Percentiles rank a stretch among this genome's conserved stretches.
phyloP scores from a whole-genome alignment of 352 stramenopile genomes.

The Phytopythium mirpurense region DNA sequence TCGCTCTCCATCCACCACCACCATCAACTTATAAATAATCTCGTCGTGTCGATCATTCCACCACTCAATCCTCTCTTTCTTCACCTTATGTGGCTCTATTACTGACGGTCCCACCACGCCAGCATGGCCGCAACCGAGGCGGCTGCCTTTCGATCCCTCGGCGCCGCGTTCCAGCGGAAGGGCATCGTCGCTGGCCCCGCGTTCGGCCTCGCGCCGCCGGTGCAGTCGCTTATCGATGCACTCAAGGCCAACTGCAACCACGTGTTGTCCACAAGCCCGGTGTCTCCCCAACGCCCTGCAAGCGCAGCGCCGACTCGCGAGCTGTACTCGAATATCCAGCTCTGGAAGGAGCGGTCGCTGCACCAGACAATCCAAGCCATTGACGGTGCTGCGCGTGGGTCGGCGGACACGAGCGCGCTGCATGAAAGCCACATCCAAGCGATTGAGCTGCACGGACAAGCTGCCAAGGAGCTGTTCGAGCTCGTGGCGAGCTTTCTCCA shows the following conservation, averaged over 20 bases:
- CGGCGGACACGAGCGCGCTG: background rate
- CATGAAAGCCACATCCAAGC: slow-evolving; percentile 44
- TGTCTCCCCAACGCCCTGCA: background rate
- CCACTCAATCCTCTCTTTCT: no score
- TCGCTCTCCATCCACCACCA: background rate
- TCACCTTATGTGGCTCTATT: background rate
- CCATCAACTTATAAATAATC: background rate
- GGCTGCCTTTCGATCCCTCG: background rate
- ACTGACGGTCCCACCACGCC: no score
- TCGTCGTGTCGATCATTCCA: no score
- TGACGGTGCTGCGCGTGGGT: slow-evolving; percentile 11
- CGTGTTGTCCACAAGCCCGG: background rate
- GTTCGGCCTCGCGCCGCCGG: background rate
- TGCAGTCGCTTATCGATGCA: slow-evolving; percentile 2
- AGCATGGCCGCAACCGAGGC: background rate
- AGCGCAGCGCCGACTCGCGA: slow-evolving; percentile 1
- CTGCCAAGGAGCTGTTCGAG: slow-evolving; percentile 30
- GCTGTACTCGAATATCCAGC: slow-evolving; percentile 32
- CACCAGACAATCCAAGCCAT: slow-evolving; percentile 46
- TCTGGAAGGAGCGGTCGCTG: slow-evolving; percentile 60
- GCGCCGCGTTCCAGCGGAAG: slow-evolving; percentile 6
- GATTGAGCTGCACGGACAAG: slow-evolving; percentile 53
- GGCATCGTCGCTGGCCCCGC: slow-evolving; percentile 7
- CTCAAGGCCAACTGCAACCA: slow-evolving; percentile 2
- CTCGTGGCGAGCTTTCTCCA: slow-evolving; percentile 19